Percentiles rank a stretch among this genome's conserved stretches.
Evolutionary conservation across 305 asterid species (phyloP).

Genomic region (Striga hermonthica): DNA sequence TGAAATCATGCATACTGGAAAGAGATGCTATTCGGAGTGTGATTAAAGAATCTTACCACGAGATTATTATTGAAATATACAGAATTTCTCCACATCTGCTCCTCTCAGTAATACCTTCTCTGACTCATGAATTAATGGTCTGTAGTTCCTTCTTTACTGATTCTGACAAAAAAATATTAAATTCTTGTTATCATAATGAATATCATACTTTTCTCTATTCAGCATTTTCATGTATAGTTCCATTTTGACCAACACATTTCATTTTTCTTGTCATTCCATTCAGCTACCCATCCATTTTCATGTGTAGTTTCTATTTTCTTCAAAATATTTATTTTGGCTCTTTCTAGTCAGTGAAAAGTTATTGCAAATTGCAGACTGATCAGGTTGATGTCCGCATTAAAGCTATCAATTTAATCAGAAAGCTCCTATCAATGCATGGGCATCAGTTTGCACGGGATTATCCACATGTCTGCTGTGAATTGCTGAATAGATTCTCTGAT

Average conservation of each 20-base stretch:
- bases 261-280: constrained; percentile 19
- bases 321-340: constrained; percentile 6
- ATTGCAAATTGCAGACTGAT: constrained; percentile 69
- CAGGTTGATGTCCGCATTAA: constrained; percentile 94
- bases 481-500: constrained; percentile 78
- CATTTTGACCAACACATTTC: constrained; percentile 21
- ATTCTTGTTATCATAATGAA: constrained; percentile 17
- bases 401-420: constrained; percentile 64
- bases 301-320: constrained; percentile 22
- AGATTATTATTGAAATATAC: constrained; percentile 61
- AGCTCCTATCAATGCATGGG: constrained; percentile 54
- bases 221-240: constrained; percentile 2
- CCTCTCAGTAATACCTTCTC: constrained; percentile 66
- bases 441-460: constrained; percentile 54
- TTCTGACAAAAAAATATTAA: constrained; percentile 26
- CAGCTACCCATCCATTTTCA: constrained; percentile 16
- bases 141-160: constrained; percentile 36
- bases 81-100: constrained; percentile 71
- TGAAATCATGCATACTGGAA: constrained; percentile 69
- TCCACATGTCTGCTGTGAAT: constrained; percentile 54
- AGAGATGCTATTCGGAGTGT: constrained; percentile 63
- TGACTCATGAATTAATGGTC: constrained; percentile 76
- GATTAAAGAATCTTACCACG: constrained; percentile 78
- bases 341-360: constrained; percentile 30
- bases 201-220: constrained; percentile 8